These are phyloP conservation scores for Talaromyces amestolkiae DNA, from an alignment of 2,329 filamentous ascomycete species.

Conservation along the genomic window DNA sequence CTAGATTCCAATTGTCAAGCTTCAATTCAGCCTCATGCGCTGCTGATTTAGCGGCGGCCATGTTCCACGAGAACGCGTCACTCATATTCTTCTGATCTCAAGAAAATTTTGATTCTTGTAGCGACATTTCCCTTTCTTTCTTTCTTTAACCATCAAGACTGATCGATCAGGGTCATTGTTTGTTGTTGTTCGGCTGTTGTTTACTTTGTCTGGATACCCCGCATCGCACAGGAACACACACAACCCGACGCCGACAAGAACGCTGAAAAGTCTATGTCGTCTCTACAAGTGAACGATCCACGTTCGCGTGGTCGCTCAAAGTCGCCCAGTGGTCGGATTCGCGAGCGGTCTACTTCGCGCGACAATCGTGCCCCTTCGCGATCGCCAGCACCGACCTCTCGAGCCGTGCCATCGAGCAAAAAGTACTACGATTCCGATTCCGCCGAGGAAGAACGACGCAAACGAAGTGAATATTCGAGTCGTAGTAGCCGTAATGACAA, in stretches of 20 bases:
- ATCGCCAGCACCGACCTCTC: constrained; percentile 25
- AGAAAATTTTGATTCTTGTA: background rate
- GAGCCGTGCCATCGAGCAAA: constrained; percentile 21
- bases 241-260: background rate
- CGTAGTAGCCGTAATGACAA: constrained; percentile 12
- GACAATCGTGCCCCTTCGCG: constrained; percentile 37
- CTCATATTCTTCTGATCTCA: background rate
- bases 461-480: constrained; percentile 15
- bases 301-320: constrained; percentile 47
- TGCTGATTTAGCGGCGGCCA: constrained; percentile 3
- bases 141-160: background rate
- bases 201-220: constrained; percentile 8
- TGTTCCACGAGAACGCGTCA: background rate
- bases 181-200: background rate
- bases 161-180: background rate
- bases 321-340: constrained; percentile 41
- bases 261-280: constrained; percentile 25
- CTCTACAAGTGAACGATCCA: constrained; percentile 41
- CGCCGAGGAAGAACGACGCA: constrained; percentile 26
- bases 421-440: constrained; percentile 30
- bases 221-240: constrained; percentile 5
- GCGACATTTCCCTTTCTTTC: background rate
- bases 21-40: constrained; percentile 18
- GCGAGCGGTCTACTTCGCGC: constrained; percentile 46
- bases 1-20: constrained; percentile 12